Conservation (phyloP, 1,284 basidiomycete species). For the Tilletia indica region DNA sequence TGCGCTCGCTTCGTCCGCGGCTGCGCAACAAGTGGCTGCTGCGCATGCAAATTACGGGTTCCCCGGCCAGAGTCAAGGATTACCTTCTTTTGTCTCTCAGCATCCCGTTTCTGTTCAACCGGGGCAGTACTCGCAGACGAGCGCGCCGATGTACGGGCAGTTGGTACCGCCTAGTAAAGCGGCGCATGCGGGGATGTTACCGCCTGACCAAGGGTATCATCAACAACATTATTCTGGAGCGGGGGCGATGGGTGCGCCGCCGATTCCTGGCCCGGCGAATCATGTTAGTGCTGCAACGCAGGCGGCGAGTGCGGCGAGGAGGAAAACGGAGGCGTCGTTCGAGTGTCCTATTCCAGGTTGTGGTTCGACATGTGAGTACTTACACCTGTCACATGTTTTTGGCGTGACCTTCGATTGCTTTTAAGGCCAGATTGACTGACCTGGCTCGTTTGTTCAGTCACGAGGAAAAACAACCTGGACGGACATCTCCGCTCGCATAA, state of each 20-base stretch:
- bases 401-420: not conserved
- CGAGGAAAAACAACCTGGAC: constrained; percentile 61
- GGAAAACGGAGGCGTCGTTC: constrained; percentile 86
- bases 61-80: not conserved
- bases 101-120: constrained; percentile 22
- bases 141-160: constrained; percentile 29
- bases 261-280: constrained; percentile 25
- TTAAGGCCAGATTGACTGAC: constrained; percentile 17
- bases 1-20: not conserved
- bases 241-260: not conserved
- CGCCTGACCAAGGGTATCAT: not conserved
- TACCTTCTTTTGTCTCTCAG: not conserved
- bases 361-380: constrained; percentile 80
- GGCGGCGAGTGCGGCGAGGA: constrained; percentile 79
- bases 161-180: constrained; percentile 27
- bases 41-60: not conserved
- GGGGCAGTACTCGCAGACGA: constrained; percentile 32
- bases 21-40: not conserved
- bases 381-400: constrained; percentile 61
- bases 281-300: constrained; percentile 91
- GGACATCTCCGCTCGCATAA: constrained; percentile 95
- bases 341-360: constrained; percentile 91
- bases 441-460: constrained; percentile 26
- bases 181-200: constrained; percentile 24
- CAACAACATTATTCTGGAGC: not conserved